Evolutionary conservation across 768 basidiomycete genomes (phyloP), one percentile per base, ranked within the genome.

Genomic region (Clitopilus hobsonii): DNA sequence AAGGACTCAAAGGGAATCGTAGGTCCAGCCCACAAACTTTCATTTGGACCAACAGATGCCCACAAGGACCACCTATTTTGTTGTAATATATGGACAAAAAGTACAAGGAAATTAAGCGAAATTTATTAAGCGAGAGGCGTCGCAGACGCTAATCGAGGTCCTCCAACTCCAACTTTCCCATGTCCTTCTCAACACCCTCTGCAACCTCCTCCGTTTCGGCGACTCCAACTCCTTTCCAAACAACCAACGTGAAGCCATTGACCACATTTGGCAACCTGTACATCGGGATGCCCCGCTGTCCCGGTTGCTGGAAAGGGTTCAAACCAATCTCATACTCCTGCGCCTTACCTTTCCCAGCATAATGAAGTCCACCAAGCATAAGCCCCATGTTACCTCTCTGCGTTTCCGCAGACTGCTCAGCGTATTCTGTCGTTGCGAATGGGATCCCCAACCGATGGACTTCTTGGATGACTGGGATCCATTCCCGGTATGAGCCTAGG

Each of bases 401-500:
- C n/a, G 32, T 41, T 32, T 61, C 63, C n/a, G 54, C 47, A 24
- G 63, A 65, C 38, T 63, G 60, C 54, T 65, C 60, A 14, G 60
- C 58, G 26, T 65, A 63, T 26, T 65, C 61, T 7, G 60, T 63
- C 26, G 53, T 51, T 10, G 53, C 63, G 38, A 63, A 65, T 6
- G 63, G 58, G 7, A 63, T 57, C 8, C 38, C 51, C 14, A 41
- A 24, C 30, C 51, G 41, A 45, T 60, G 59, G n/a, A 53, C 54
- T 5, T 57, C 28, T 24, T 55, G 27, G 20, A 76, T 66, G 49
- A 71, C 73, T 18, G 61, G 61, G 8, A 58, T 54, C 75, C 75
- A 78, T 16, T 61, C 57, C 2, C 41, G 58, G 61, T 78, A 76
- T 23, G 67, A 67, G 20, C 64, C 63, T 18, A 75, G 62, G 29